These are phyloP conservation scores for Scenedesmus sp. DNA, from an alignment of 163 green algal genomes.

Conservation along the genomic window DNA sequence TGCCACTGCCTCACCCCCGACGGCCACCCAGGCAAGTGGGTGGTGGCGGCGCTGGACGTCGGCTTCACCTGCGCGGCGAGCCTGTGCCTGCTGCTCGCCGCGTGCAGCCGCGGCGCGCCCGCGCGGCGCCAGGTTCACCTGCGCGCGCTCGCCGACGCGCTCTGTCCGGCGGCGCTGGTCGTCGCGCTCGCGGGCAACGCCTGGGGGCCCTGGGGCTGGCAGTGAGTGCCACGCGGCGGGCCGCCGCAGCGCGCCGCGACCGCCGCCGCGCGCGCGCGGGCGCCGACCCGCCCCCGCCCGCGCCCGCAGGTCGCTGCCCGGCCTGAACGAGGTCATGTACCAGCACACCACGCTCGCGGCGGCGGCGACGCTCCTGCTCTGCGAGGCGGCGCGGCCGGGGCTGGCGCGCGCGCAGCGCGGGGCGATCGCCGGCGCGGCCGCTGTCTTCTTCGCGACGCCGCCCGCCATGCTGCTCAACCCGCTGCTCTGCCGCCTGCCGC, in stretches of 20 bases:
- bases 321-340: conserved; percentile 22
- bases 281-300: not conserved
- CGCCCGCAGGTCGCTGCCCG: not conserved
- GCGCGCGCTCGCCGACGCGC: not conserved
- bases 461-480: not conserved
- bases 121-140: not conserved
- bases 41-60: conserved; percentile 8
- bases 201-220: too few relatives aligned
- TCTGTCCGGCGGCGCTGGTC: not conserved
- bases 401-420: not conserved
- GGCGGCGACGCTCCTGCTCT: not conserved
- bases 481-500: not conserved
- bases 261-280: not conserved
- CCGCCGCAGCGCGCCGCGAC: not conserved
- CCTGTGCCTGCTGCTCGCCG: conserved; percentile 15
- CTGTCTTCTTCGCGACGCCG: not conserved
- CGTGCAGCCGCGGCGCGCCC: not conserved
- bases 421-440: not conserved
- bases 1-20: not conserved
- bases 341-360: not conserved
- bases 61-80: conserved; percentile 14
- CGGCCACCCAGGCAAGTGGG: too few relatives aligned
- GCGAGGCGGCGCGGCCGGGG: not conserved
- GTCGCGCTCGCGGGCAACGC: conserved; percentile 8
- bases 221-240: too few relatives aligned